Conservation (phyloP, 495 filamentous ascomycete species). For the Aspergillus kassunensis region DNA sequence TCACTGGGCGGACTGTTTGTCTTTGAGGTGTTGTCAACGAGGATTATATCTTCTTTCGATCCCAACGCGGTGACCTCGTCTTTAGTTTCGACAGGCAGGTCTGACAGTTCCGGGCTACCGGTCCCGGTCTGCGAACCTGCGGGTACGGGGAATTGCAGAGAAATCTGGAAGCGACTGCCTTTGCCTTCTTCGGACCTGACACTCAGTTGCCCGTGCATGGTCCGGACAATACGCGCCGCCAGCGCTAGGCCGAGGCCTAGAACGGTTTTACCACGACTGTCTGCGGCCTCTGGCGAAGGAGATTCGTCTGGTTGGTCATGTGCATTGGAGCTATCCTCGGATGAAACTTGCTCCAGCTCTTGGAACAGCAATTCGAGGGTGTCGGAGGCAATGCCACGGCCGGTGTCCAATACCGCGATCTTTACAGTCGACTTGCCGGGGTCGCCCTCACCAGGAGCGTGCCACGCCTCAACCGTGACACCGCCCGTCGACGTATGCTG, state of each 20-base stretch:
- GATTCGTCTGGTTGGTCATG: constrained; percentile 5
- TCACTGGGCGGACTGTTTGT: neutral
- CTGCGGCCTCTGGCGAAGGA: neutral
- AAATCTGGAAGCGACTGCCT: constrained; percentile 70
- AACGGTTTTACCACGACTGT: constrained; percentile 31
- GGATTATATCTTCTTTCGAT: constrained; percentile 31
- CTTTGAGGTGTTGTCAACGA: constrained; percentile 19
- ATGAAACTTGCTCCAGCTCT: constrained; percentile 82
- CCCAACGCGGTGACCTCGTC: constrained; percentile 17
- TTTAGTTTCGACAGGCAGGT: neutral
- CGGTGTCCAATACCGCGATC: constrained; percentile 74
- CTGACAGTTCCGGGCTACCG: neutral
- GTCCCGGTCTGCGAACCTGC: constrained; percentile 12
- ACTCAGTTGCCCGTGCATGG: constrained; percentile 85
- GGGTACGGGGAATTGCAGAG: constrained; percentile 34
- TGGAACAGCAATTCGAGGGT: constrained; percentile 76
- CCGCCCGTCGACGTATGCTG: constrained; percentile 70
- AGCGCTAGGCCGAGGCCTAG: constrained; percentile 83
- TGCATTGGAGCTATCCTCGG: constrained; percentile 39
- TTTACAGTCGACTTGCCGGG: constrained; percentile 57
- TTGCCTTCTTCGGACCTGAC: constrained; percentile 84
- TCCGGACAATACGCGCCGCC: constrained; percentile 79
- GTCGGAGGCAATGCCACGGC: constrained; percentile 67
- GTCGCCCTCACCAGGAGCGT: constrained; percentile 33
- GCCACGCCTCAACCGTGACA: constrained; percentile 67